A percentile compares a stretch with the other conserved stretches of the same genome.
phyloP scores from a whole-genome alignment of 768 basidiomycete genomes.

The Tubosaeta sp. region DNA sequence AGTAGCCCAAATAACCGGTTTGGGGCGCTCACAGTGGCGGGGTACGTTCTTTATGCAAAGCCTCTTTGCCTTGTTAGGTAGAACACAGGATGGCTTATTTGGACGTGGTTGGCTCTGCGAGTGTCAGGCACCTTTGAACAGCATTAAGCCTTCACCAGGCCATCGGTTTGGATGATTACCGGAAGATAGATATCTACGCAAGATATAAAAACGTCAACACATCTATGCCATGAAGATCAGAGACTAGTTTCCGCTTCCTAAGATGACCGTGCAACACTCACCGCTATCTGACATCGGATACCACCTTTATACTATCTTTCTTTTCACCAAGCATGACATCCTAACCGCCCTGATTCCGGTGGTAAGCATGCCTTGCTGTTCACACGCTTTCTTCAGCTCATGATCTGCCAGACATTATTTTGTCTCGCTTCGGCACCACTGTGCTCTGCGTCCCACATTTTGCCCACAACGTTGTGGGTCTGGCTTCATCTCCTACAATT shows the following conservation, averaged over 20 bases:
- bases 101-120: neutral
- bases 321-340: constrained; percentile 46
- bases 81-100: neutral
- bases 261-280: constrained; percentile 12
- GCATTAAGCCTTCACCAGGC: neutral
- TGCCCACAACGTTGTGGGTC: constrained; percentile 37
- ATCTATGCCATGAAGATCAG: neutral
- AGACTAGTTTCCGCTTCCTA: neutral
- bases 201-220: constrained; percentile 5
- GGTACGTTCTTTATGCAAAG: neutral
- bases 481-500: constrained; percentile 44
- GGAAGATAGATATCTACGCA: neutral
- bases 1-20: neutral
- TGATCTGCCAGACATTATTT: constrained; percentile 30
- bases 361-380: constrained; percentile 25
- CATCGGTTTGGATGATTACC: constrained; percentile 4
- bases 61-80: neutral
- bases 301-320: constrained; percentile 30
- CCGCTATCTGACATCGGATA: constrained; percentile 12
- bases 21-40: neutral
- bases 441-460: constrained; percentile 6
- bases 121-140: neutral
- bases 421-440: constrained; percentile 32
- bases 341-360: constrained; percentile 45
- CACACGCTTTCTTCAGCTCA: neutral